phyloP scores from a whole-genome alignment of 2,329 filamentous ascomycete genomes.

The Ophiostoma fasciatum region DNA sequence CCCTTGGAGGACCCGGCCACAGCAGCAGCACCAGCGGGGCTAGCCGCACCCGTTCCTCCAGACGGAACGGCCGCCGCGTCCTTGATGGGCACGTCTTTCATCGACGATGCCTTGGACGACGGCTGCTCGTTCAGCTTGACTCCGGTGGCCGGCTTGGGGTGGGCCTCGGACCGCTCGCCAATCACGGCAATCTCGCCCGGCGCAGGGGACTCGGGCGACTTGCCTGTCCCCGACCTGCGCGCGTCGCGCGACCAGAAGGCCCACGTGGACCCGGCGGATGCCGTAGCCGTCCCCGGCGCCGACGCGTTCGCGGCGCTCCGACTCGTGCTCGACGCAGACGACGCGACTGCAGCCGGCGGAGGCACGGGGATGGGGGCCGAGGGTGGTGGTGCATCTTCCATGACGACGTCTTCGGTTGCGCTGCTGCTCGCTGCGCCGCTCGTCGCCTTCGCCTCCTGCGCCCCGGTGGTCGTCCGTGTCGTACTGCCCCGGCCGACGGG shows the following conservation, averaged over 20 bases:
- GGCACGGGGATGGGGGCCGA: constrained; percentile 9
- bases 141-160: constrained; percentile 33
- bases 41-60: no score
- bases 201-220: constrained; percentile 14
- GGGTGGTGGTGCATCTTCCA: constrained; percentile 25
- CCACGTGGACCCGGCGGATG: constrained; percentile 52
- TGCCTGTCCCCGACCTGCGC: constrained; percentile 19
- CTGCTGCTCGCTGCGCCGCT: constrained; percentile 1
- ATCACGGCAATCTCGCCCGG: constrained; percentile 44
- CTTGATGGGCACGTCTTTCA: constrained; percentile 19
- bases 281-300: constrained; percentile 19
- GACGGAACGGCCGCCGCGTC: not conserved
- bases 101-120: constrained; percentile 19
- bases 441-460: constrained; percentile 12
- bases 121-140: constrained; percentile 24
- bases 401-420: constrained; percentile 25
- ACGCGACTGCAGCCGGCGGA: constrained; percentile 13
- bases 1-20: constrained; percentile 16
- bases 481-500: no score
- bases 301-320: constrained; percentile 8
- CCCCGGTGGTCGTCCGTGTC: no score
- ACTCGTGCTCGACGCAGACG: constrained; percentile 4
- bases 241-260: constrained; percentile 63
- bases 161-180: constrained; percentile 39
- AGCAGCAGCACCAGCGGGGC: no score